These are phyloP conservation scores for Gracilariopsis chorda DNA, from an alignment of 23 red algal species.

Conservation along the genomic window DNA sequence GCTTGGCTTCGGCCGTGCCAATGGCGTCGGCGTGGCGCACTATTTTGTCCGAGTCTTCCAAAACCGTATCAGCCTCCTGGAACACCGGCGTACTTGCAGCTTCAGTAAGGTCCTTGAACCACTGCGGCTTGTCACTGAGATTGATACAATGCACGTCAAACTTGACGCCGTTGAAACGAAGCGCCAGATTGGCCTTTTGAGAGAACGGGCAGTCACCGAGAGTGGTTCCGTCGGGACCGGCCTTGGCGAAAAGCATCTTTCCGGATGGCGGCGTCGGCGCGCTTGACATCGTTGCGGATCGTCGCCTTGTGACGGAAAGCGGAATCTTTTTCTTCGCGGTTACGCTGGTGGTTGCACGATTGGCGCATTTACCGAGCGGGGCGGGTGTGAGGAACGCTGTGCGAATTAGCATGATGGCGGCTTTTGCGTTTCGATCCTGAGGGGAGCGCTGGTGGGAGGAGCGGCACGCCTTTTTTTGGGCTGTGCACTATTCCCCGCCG, in stretches of 20 bases:
- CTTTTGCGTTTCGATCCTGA: too few species aligned
- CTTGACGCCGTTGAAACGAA: slow-evolving; percentile 5
- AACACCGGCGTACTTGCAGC: slow-evolving; percentile 35
- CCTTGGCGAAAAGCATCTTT: slow-evolving; percentile 50
- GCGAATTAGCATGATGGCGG: too few species aligned
- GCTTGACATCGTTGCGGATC: too few species aligned
- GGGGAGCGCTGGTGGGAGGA: too few species aligned
- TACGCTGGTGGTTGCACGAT: too few species aligned
- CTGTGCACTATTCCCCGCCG: too few species aligned
- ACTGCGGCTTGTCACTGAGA: slow-evolving; percentile 47
- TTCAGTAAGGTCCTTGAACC: slow-evolving; percentile 53
- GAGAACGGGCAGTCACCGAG: slow-evolving; percentile 70
- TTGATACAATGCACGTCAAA: slow-evolving; percentile 18
- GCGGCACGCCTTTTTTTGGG: too few species aligned
- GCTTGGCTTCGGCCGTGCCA: not conserved
- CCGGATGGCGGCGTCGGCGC: not conserved
- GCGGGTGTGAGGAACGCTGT: too few species aligned
- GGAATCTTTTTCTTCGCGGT: too few species aligned
- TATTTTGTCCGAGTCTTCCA: slow-evolving; percentile 18
- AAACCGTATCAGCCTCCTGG: not conserved
- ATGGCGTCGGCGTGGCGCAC: slow-evolving; percentile 31
- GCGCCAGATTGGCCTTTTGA: slow-evolving; percentile 49
- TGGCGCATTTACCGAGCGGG: too few species aligned
- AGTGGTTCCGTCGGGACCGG: slow-evolving; percentile 42
- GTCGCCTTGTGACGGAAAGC: not conserved